Base-by-base conservation (phyloP, 257 asterid species). In the Asclepias syriaca region DNA sequence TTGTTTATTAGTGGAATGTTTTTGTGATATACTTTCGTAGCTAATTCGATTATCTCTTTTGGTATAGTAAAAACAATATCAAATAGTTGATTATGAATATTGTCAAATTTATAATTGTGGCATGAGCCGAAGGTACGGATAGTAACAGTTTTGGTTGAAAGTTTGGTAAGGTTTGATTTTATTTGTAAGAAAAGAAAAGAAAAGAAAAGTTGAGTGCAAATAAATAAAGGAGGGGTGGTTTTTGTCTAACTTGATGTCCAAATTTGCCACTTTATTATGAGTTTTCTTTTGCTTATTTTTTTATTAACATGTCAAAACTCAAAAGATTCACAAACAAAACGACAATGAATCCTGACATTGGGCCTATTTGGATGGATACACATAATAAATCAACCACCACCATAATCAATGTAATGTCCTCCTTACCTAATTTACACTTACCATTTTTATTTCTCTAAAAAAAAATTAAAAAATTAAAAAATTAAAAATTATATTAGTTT, bases 211-310 rank as follows among this genome's bases (percentile, higher is more conserved):
- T 59, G 32, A 21, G 39, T 21, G 39, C 14, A 59, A 59, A 10
- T 21, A 59, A 14, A 13, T 18, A 27, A 24, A n/a, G 67, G 15
- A 24, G 19, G 3, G 22, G 45, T 15, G 22, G 54, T 15, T 21
- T 43, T 68, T 68, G 78, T 68, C 78, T 49, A 68, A 58, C 16
- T 50, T 53, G 65, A 61, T 60, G 74, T 59, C 74, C 78, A 37
- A 63, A 51, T 69, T 63, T 22, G 71, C 65, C 60, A 16, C 22
- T 37, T 43, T 48, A 55, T 66, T 66, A 14, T 14, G 37, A 14
- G 43, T 43, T 40, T n/a, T 55, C 21, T 55, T 65, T 3, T 53
- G 21, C 4, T 68, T 74, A 46, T 22, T 40, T 11, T 43, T 58
- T 39, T 74, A 54, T 56, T 64, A 51, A 24, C 43, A 18, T 6